These are phyloP conservation scores for Tolypocladium inflatum DNA, from an alignment of 2,329 filamentous ascomycete species.

Conservation along the genomic window DNA sequence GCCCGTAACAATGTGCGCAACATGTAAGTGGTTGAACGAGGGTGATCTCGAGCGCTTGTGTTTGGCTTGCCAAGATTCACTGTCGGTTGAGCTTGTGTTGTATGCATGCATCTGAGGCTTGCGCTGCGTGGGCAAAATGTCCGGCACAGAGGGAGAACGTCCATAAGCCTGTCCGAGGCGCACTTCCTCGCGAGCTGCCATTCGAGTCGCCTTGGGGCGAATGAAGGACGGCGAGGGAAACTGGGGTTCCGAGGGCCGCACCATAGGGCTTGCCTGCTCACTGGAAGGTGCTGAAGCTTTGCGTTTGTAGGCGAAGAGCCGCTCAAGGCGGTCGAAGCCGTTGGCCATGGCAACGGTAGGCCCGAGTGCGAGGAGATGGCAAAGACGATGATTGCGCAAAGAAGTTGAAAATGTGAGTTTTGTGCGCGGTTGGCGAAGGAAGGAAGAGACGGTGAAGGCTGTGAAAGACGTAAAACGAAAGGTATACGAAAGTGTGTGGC, in stretches of 20 bases:
- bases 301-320: constrained; percentile 38
- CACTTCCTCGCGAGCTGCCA: constrained; percentile 46
- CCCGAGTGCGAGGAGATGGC: neutral
- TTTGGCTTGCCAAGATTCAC: constrained; percentile 1
- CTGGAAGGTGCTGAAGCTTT: constrained; percentile 19
- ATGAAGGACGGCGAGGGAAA: constrained; percentile 48
- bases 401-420: neutral
- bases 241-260: constrained; percentile 19
- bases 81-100: constrained; percentile 6
- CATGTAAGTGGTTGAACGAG: constrained; percentile 12
- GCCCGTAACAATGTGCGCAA: constrained; percentile 14
- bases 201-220: constrained; percentile 42
- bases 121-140: constrained; percentile 6
- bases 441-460: neutral
- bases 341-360: constrained; percentile 32
- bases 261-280: constrained; percentile 11
- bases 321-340: constrained; percentile 40
- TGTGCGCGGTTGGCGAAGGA: neutral
- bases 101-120: constrained; percentile 3
- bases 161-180: constrained; percentile 17
- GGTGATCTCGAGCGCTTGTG: constrained; percentile 11
- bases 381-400: neutral
- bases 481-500: neutral
- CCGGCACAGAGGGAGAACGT: constrained; percentile 18
- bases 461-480: neutral